A percentile compares a stretch with the other conserved stretches of the same genome.
Conservation (phyloP, 2,329 filamentous ascomycete genomes). For the Ophiostoma tasmaniense region DNA sequence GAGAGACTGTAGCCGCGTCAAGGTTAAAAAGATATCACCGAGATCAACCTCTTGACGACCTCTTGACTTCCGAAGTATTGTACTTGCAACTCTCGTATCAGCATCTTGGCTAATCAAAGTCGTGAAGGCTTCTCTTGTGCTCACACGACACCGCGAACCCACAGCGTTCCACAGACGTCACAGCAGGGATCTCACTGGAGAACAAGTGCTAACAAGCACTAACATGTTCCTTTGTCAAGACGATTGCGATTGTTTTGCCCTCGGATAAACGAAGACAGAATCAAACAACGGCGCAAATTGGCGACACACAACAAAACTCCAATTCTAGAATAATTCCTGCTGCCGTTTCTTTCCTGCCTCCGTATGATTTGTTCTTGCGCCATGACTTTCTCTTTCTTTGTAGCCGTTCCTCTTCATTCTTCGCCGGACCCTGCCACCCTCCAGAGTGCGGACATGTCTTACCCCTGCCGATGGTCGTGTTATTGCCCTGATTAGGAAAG, state of each 20-base stretch:
- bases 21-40: neutral
- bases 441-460: neutral
- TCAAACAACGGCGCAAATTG: neutral
- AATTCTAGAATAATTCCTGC: neutral
- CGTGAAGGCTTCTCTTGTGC: neutral
- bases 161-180: neutral
- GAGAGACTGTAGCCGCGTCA: neutral
- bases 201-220: neutral
- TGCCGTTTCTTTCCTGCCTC: neutral
- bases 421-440: neutral
- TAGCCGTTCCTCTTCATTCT: neutral
- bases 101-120: neutral
- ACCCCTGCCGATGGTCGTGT: neutral
- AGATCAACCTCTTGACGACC: neutral
- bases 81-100: neutral
- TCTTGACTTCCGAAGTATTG: too few species aligned
- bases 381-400: neutral
- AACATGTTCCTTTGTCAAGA: neutral
- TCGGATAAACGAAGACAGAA: neutral
- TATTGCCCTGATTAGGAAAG: slow-evolving; percentile 1
- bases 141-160: neutral
- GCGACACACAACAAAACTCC: neutral
- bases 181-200: neutral
- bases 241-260: neutral
- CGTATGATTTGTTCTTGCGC: neutral